Conservation (phyloP, 441 rosid species). For the Kokia cookei region DNA sequence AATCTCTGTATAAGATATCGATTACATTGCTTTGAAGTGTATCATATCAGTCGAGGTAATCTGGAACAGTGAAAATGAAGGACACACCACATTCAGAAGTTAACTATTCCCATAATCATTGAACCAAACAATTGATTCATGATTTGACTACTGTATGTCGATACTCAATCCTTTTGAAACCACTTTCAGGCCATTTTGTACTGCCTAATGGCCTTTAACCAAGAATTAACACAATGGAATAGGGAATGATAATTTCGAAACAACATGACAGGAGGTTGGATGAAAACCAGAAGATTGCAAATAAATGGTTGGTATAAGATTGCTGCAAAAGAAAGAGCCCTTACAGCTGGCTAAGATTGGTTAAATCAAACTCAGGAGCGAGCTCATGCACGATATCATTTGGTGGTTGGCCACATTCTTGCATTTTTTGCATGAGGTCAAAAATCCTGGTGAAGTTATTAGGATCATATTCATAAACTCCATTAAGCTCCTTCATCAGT, state of each 20-base stretch:
- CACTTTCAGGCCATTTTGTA: neutral
- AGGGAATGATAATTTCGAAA: neutral
- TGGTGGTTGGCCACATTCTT: conserved; percentile 98
- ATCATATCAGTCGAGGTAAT: neutral
- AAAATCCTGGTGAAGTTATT: conserved; percentile 65
- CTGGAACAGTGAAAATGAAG: neutral
- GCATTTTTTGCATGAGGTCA: conserved; percentile 97
- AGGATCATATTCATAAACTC: conserved; percentile 79
- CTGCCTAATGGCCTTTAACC: neutral
- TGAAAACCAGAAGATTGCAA: neutral
- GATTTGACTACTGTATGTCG: neutral
- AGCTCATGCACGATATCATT: conserved; percentile 86
- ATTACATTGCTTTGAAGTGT: neutral
- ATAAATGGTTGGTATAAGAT: neutral
- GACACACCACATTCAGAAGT: neutral
- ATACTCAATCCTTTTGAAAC: neutral
- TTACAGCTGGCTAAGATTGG: conserved; percentile 78
- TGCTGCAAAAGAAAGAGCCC: conserved; percentile 20
- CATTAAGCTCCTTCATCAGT: conserved; percentile 72
- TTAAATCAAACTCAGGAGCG: conserved; percentile 76
- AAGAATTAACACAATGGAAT: neutral
- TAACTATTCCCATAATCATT: neutral
- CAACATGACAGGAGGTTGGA: neutral
- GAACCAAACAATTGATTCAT: neutral
- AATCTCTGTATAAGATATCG: neutral